Evolutionary conservation across 345 rosid species (phyloP).

Genomic region (Lepidium sativum): DNA sequence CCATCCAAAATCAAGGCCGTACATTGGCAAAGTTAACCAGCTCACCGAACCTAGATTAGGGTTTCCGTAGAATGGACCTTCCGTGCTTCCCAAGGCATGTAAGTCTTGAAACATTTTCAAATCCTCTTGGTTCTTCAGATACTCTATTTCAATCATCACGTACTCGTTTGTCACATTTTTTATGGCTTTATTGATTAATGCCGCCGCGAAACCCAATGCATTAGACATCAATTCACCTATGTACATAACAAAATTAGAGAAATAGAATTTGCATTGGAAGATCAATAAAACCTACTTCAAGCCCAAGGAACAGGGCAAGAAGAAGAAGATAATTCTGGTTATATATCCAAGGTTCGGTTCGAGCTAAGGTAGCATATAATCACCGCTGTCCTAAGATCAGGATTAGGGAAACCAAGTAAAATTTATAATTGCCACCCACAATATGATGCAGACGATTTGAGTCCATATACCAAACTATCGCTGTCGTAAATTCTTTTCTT

Average conservation of each 20-base stretch:
- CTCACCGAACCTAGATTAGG: conserved; percentile 59
- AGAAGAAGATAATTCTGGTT: not conserved
- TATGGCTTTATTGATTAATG: conserved; percentile 37
- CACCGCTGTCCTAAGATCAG: no score
- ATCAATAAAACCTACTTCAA: not conserved
- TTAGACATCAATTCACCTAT: conserved; percentile 31
- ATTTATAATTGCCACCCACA: no score
- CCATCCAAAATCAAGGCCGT: conserved; percentile 57
- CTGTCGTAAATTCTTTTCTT: no score
- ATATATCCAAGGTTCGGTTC: no score
- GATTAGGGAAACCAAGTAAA: no score
- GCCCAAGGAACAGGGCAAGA: not conserved
- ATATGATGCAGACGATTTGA: no score
- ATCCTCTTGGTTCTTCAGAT: conserved; percentile 36
- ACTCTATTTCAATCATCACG: conserved; percentile 32
- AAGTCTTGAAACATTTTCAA: conserved; percentile 44
- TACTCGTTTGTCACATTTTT: conserved; percentile 32
- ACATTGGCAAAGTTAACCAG: conserved; percentile 50
- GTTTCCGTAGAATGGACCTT: conserved; percentile 51
- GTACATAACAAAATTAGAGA: not conserved
- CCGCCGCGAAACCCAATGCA: conserved; percentile 34
- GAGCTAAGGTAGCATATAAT: no score
- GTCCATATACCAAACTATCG: no score
- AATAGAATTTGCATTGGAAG: not conserved
- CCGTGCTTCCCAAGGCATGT: conserved; percentile 35